Conservation (phyloP, 306 rosid species). For the Casuarina glauca region DNA sequence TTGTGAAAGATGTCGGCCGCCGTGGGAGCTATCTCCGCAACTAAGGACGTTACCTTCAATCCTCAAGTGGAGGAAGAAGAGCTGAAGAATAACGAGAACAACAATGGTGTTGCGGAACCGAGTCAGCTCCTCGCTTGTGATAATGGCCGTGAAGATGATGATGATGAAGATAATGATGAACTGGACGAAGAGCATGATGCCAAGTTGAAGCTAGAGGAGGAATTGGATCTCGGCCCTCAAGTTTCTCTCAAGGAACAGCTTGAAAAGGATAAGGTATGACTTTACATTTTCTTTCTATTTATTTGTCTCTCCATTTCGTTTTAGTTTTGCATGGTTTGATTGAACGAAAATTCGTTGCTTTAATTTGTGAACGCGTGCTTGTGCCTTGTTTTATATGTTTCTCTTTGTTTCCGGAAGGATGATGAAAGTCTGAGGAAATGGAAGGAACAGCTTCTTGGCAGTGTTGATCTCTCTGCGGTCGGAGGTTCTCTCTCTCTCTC, state of each 20-base stretch:
- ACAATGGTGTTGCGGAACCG: constrained; percentile 35
- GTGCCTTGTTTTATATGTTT: neutral
- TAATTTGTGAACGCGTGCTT: neutral
- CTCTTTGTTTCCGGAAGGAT: constrained; percentile 46
- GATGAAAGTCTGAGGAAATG: constrained; percentile 89
- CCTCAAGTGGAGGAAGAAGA: constrained; percentile 47
- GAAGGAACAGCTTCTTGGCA: constrained; percentile 87
- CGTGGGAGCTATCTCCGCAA: constrained; percentile 55
- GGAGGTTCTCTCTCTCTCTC: constrained; percentile 51
- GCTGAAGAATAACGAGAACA: constrained; percentile 36
- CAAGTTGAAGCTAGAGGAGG: constrained; percentile 42
- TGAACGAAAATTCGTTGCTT: neutral
- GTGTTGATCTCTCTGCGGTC: constrained; percentile 69
- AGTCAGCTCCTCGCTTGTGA: constrained; percentile 21
- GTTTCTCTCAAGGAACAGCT: constrained; percentile 85
- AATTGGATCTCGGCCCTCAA: constrained; percentile 78
- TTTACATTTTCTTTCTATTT: neutral
- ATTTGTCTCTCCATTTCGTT: constrained; percentile 7
- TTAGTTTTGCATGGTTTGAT: constrained; percentile 4
- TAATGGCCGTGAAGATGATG: constrained; percentile 13
- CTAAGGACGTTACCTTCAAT: constrained; percentile 47
- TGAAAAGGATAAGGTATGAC: constrained; percentile 77
- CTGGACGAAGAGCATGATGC: constrained; percentile 50
- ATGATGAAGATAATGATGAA: constrained; percentile 32
- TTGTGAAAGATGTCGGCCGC: constrained; percentile 53